phyloP scores from a whole-genome alignment of 192 early-diverging fungal genomes.

The Chytriomyces sp. region DNA sequence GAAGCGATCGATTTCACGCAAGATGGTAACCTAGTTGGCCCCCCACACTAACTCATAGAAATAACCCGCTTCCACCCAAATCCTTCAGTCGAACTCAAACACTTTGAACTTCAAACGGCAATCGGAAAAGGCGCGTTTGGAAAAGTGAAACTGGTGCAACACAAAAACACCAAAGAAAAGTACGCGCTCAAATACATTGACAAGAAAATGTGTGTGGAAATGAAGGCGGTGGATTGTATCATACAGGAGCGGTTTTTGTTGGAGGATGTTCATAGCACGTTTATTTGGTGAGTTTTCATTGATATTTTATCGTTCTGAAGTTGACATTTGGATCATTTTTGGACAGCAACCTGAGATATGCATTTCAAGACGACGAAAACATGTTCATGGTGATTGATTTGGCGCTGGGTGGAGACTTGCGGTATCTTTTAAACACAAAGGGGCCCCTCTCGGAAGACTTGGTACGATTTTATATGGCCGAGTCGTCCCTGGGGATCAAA shows the following conservation, averaged over 20 bases:
- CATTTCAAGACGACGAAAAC: conserved; percentile 70
- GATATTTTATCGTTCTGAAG: neutral
- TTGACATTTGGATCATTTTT: neutral
- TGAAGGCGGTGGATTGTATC: conserved; percentile 85
- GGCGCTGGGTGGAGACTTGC: conserved; percentile 63
- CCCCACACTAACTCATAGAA: too few relatives aligned
- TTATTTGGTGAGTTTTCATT: conserved; percentile 60
- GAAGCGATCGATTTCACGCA: conserved; percentile 36
- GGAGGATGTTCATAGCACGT: conserved; percentile 82
- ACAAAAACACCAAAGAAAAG: conserved; percentile 74
- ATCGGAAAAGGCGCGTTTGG: conserved; percentile 97
- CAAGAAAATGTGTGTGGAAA: conserved; percentile 87
- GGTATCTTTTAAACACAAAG: conserved; percentile 53
- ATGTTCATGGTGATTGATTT: conserved; percentile 70
- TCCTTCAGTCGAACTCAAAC: conserved; percentile 76
- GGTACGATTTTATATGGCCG: conserved; percentile 49
- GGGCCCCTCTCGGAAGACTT: conserved; percentile 47
- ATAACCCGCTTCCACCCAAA: neutral
- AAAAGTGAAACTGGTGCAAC: conserved; percentile 92
- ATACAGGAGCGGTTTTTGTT: conserved; percentile 87
- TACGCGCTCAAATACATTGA: conserved; percentile 98
- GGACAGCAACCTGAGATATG: conserved; percentile 57
- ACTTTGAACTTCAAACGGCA: conserved; percentile 88
- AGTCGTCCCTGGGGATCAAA: conserved; percentile 44
- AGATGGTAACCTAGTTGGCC: conserved; percentile 60